These are phyloP conservation scores for Mycena galericulata DNA, from an alignment of 768 basidiomycete species.

Conservation along the genomic window DNA sequence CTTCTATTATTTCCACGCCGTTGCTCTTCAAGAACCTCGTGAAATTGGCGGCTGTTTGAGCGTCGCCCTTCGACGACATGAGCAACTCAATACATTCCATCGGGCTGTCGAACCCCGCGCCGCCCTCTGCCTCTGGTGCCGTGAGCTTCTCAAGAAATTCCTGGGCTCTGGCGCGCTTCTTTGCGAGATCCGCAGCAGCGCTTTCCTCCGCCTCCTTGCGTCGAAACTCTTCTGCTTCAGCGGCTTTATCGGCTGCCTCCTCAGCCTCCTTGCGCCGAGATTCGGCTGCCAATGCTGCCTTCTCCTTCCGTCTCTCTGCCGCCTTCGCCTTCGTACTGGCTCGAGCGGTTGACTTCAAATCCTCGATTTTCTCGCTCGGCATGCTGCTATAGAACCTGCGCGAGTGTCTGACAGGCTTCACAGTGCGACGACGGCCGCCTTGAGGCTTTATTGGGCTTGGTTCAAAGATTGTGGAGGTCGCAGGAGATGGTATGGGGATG, in stretches of 20 bases:
- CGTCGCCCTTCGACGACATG: not conserved
- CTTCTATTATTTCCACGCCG: not conserved
- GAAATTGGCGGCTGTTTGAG: not conserved
- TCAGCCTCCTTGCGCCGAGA: too few species aligned
- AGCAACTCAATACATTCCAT: not conserved
- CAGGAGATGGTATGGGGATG: not conserved
- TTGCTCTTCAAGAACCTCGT: slow-evolving; percentile 1
- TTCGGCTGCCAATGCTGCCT: not conserved
- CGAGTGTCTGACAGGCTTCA: not conserved
- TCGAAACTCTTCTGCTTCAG: too few species aligned
- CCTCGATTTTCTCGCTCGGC: not conserved
- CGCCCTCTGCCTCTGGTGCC: not conserved
- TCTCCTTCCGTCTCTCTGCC: not conserved
- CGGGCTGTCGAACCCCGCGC: not conserved
- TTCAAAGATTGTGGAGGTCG: slow-evolving; percentile 3
- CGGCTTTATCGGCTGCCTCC: too few species aligned
- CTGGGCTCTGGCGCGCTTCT: not conserved
- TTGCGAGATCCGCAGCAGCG: not conserved
- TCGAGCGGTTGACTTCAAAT: not conserved
- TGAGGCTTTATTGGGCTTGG: not conserved
- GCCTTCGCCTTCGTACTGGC: not conserved
- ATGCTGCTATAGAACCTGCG: not conserved
- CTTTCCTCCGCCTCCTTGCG: not conserved
- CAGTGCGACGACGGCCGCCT: not conserved
- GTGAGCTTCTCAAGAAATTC: not conserved